Evolutionary conservation across 495 filamentous ascomycete species (phyloP), one percentile per base, ranked within the genome.

Genomic region (Cercophora sp.): DNA sequence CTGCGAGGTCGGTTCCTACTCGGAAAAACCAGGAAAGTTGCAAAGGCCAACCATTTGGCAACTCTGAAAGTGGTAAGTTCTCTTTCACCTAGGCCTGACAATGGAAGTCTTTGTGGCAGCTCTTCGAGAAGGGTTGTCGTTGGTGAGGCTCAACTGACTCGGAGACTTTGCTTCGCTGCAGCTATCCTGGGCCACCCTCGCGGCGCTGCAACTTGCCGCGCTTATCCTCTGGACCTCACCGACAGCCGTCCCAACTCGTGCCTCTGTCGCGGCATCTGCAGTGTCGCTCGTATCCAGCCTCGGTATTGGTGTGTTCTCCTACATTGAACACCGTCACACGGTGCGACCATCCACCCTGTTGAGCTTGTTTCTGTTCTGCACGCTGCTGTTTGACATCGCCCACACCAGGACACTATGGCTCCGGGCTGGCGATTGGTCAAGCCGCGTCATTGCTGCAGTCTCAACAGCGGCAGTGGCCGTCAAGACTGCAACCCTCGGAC

Each of bases 301-400:
- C 9, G 52, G 70, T 4, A 64, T 70, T 31, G 52, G 54, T 6
- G 34, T 68, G 5, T 52, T 75, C n/a, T 77, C 74, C 2, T 69
- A 66, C 42, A 34, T 68, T 23, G 72, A 79, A 48, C 72, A 79
- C 42, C 51, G 43, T 0, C 55, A 62, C 20, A 60, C 67, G 8
- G 55, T 76, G 4, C 58, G 69, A 18, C 70, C 76, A 11, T 86
- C 85, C 1, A 70, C 76, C 34, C 55, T 85, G 11, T 60, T 87
- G 44, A 75, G 74, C 47, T 51, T 72, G 3, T 88, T 81, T 59
- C 71, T 88, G 2, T 65, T 83, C 29, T 58, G 77, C 53, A 77
- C 80, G 1, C 50, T 81, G n/a, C 15, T 41, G 37, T 22, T 41
- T 16, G 37, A 41, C 37, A 41, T 41, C 10, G 37, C 65, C 11